phyloP scores from a whole-genome alignment of 192 early-diverging fungal species.

The Diversispora epigaea region DNA sequence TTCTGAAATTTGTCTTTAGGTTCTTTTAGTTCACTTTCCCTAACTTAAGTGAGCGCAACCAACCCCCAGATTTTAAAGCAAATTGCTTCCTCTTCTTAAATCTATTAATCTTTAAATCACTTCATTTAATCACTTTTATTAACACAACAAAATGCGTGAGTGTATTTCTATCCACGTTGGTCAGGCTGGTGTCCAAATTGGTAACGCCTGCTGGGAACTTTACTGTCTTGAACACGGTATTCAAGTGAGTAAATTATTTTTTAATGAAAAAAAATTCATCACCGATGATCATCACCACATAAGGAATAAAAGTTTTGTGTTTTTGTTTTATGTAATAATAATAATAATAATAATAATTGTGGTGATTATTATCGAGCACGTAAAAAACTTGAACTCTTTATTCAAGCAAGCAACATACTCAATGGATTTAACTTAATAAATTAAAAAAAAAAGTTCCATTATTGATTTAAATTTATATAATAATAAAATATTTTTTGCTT shows the following conservation, averaged over 20 bases:
- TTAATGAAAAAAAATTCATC: neutral
- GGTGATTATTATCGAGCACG: too few species aligned
- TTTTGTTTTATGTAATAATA: too few species aligned
- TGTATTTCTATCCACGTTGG: slow-evolving; percentile 78
- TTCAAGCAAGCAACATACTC: too few species aligned
- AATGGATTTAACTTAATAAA: too few species aligned
- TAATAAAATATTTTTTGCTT: neutral
- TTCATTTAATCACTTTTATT: neutral
- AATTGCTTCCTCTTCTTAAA: slow-evolving; percentile 21
- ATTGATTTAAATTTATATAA: neutral
- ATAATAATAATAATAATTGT: too few species aligned
- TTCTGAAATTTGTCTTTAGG: slow-evolving; percentile 11
- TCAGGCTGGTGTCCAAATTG: slow-evolving; percentile 99
- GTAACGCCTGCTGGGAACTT: slow-evolving; percentile 99
- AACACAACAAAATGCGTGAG: slow-evolving; percentile 59
- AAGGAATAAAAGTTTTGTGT: too few species aligned
- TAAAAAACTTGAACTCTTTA: too few species aligned
- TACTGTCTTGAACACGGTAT: slow-evolving; percentile 96
- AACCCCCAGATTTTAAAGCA: slow-evolving; percentile 16
- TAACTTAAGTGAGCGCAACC: slow-evolving; percentile 34
- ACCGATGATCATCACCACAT: too few species aligned
- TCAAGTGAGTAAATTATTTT: slow-evolving; percentile 39
- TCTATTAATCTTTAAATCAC: neutral
- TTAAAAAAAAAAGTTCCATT: too few species aligned
- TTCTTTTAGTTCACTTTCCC: slow-evolving; percentile 34